Evolutionary conservation across 805 yeast species (phyloP).

Genomic region (Candida hungchunana): DNA sequence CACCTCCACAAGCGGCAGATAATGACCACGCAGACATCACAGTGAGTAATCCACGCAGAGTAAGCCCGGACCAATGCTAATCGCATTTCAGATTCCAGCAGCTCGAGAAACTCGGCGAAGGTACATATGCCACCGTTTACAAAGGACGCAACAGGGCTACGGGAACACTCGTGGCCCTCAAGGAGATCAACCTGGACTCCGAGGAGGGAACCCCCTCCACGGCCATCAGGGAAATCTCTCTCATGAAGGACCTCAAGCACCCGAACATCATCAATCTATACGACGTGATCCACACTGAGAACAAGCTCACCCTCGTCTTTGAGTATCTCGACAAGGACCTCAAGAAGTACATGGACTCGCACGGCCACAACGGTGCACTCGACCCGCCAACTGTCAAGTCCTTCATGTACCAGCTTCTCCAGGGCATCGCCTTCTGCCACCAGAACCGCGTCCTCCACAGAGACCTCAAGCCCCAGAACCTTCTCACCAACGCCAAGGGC

Average conservation of each 20-base stretch:
- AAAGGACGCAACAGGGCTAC: conserved; percentile 84
- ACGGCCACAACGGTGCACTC: conserved; percentile 81
- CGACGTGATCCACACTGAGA: conserved; percentile 96
- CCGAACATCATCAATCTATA: conserved; percentile 88
- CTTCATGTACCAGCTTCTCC: conserved; percentile 89
- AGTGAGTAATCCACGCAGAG: conserved; percentile 20
- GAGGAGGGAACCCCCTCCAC: conserved; percentile 98
- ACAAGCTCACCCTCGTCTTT: conserved; percentile 88
- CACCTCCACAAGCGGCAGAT: background rate
- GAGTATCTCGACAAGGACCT: conserved; percentile 92
- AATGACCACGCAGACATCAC: conserved; percentile 25
- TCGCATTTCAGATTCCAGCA: conserved; percentile 26
- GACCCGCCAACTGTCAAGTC: conserved; percentile 84
- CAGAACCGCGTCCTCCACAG: conserved; percentile 63
- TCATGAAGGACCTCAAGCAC: conserved; percentile 91
- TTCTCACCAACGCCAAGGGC: conserved; percentile 84
- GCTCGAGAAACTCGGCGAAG: conserved; percentile 87
- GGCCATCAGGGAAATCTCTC: conserved; percentile 92
- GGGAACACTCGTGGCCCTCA: conserved; percentile 88
- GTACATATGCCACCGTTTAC: conserved; percentile 98
- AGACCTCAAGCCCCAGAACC: conserved; percentile 91
- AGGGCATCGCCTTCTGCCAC: conserved; percentile 73
- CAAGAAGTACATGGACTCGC: conserved; percentile 89
- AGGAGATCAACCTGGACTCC: conserved; percentile 90
- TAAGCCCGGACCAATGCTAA: conserved; percentile 1